Conservation (phyloP, 495 filamentous ascomycete species). For the Aspergillus cavernicola region DNA sequence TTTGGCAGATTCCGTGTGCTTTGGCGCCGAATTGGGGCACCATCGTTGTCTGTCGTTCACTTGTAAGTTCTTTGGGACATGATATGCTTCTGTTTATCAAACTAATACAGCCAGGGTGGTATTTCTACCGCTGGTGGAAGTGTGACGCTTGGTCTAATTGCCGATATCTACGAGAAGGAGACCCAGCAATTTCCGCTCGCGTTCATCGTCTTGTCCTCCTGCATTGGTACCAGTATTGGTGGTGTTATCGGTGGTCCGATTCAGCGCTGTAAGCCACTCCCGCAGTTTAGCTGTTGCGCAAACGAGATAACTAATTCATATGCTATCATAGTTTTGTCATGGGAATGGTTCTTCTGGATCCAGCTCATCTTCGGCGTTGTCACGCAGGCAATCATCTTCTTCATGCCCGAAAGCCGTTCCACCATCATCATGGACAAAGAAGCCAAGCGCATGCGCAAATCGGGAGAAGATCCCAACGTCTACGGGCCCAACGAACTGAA, state of each 20-base stretch:
- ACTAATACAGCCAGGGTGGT: constrained; percentile 25
- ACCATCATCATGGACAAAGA: constrained; percentile 64
- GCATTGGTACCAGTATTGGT: constrained; percentile 68
- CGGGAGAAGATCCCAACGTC: constrained; percentile 49
- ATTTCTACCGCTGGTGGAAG: constrained; percentile 68
- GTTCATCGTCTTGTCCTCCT: constrained; percentile 70
- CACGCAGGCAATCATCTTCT: constrained; percentile 59
- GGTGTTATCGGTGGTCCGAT: constrained; percentile 77
- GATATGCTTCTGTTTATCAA: neutral
- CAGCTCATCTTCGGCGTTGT: constrained; percentile 69
- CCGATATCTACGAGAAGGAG: constrained; percentile 70
- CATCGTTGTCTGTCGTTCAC: constrained; percentile 57
- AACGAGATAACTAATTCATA: too few relatives aligned
- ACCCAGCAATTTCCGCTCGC: constrained; percentile 61
- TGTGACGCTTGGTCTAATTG: constrained; percentile 75
- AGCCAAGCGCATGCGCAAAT: constrained; percentile 58
- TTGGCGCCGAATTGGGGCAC: constrained; percentile 65
- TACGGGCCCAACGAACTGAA: constrained; percentile 63
- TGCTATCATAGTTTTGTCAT: constrained; percentile 37
- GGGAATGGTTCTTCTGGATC: constrained; percentile 79
- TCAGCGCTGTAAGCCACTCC: constrained; percentile 41
- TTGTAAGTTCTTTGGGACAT: constrained; percentile 33
- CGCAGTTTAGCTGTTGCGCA: too few relatives aligned
- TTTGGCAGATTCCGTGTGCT: constrained; percentile 67
- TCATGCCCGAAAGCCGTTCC: constrained; percentile 65